Percentiles rank a stretch among this genome's conserved stretches.
Conservation (phyloP, 345 rosid species). For the Isatis tinctoria region DNA sequence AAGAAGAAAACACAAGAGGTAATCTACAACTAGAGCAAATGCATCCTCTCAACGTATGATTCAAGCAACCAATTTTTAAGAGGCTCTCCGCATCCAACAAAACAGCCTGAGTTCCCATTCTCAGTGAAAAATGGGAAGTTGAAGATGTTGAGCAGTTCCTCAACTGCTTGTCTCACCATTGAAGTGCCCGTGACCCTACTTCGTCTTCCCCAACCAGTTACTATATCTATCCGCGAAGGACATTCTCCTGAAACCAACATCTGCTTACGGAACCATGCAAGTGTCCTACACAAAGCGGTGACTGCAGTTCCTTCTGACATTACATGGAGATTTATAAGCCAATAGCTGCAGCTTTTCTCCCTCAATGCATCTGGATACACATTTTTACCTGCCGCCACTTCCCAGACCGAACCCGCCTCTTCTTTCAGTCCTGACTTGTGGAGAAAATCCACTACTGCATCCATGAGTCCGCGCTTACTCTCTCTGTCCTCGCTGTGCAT, state of each 20-base stretch:
- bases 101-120: conserved; percentile 88
- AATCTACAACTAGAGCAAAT: conserved; percentile 51
- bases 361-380: conserved; percentile 81
- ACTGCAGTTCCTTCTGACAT: conserved; percentile 98
- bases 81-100: conserved; percentile 84
- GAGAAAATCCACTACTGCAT: conserved; percentile 88
- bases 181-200: conserved; percentile 91
- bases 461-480: conserved; percentile 95
- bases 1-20: not conserved
- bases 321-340: conserved; percentile 95
- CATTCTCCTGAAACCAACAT: conserved; percentile 70
- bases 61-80: conserved; percentile 73
- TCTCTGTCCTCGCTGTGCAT: conserved; percentile 98
- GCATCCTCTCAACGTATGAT: conserved; percentile 90
- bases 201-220: conserved; percentile 94
- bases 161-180: conserved; percentile 77
- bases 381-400: conserved; percentile 73
- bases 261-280: conserved; percentile 84
- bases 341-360: conserved; percentile 78
- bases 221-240: conserved; percentile 84
- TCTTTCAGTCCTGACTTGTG: conserved; percentile 97
- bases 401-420: conserved; percentile 97
- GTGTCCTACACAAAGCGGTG: conserved; percentile 74
- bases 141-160: conserved; percentile 70
- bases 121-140: conserved; percentile 82